Evolutionary conservation across 495 filamentous ascomycete species (phyloP), one percentile per base, ranked within the genome.

Genomic region (Penicillium waksmanii): DNA sequence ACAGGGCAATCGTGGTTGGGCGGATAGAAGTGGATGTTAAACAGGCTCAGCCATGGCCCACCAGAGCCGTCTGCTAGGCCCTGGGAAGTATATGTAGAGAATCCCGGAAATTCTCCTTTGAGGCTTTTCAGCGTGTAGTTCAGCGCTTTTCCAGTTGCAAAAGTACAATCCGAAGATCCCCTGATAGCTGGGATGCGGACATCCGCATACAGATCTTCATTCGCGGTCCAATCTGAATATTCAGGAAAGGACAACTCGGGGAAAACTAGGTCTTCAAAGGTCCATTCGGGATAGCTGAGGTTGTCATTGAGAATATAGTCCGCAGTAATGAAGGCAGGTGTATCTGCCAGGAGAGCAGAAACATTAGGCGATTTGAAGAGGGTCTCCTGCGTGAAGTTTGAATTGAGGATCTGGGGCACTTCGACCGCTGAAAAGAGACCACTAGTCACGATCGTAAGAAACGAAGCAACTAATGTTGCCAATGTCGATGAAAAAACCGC

Each of bases 371-470:
- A 4, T 19, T 17, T 19, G 42, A 44, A 18, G 17, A 17, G 3
- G 42, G 42, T 44, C 2, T 18, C 42, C 19, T 44, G 55, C 19
- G 46, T 65, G 18, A 65, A 62, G 11, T 59, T 58, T 11, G 33
- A 12, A 2, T 7, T 18, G 0, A 18, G 19, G 11, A 43, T 18
- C 6, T 11, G 38, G 4, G 61, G 50, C 1, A 63, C 51, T 2
- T 61, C 56, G 5, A 58, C 11, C 7, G 57, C 12, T 1, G 60
- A 60, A n/a, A 63, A 66, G 0, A 66, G 57, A 40, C 60, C 57
- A 21, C 64, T 58, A 1, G 54, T 27, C 0, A 64, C 34, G 17
- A 64, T 64, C 2, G 61, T 60, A 15, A 66, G 50, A 15, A 66
- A 56, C 0, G 44, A 63, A 5, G 48, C 21, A 9, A 55, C 43